Evolutionary conservation across 1,284 basidiomycete species (phyloP).

Genomic region (Sporisorium reilianum): DNA sequence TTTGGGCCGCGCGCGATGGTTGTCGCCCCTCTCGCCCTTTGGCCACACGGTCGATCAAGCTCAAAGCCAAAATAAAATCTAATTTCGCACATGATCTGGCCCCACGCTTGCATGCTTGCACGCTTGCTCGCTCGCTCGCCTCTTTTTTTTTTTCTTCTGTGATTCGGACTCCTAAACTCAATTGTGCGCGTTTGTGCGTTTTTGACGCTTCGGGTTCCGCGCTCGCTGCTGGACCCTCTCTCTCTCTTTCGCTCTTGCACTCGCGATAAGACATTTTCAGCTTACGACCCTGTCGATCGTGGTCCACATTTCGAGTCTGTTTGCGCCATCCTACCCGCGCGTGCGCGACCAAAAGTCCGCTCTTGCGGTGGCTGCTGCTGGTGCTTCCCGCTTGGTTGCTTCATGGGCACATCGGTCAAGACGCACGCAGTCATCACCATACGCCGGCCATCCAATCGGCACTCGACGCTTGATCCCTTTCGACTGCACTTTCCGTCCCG

Average conservation of each 20-base stretch:
- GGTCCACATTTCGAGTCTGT: background rate
- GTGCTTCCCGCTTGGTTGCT: too few species aligned
- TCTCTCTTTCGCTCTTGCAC: background rate
- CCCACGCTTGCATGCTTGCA: too few species aligned
- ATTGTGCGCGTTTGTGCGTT: background rate
- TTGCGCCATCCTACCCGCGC: background rate
- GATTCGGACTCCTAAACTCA: background rate
- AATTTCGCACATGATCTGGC: background rate
- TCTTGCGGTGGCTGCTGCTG: too few species aligned
- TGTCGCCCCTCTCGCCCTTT: too few species aligned
- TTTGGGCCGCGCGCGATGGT: too few species aligned
- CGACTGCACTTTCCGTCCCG: too few species aligned
- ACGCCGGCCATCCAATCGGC: background rate
- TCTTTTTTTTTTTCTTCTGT: background rate
- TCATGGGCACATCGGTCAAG: background rate
- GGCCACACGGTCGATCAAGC: too few species aligned
- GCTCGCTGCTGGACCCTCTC: background rate
- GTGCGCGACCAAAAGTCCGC: too few species aligned
- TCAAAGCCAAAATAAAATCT: background rate
- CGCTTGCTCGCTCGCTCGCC: background rate
- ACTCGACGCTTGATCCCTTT: too few species aligned
- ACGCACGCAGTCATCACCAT: background rate
- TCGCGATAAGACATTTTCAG: background rate
- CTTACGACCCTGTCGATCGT: conserved; percentile 1
- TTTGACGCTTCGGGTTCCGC: conserved; percentile 4